phyloP scores from a whole-genome alignment of 192 early-diverging fungal species.

The Lunasporangiospora selenospora region DNA sequence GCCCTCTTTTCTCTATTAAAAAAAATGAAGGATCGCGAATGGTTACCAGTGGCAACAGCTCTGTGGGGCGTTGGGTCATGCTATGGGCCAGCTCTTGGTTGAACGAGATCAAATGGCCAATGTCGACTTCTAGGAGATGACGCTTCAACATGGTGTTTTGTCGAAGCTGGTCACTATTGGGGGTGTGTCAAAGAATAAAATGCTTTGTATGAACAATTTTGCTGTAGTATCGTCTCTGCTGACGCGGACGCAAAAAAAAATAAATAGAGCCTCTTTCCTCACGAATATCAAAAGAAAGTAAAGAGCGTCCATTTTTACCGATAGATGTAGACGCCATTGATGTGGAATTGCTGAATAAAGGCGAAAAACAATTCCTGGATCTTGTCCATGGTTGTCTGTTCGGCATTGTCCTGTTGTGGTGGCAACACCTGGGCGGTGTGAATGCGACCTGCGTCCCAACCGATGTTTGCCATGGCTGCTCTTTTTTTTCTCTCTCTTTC shows the following conservation, averaged over 20 bases:
- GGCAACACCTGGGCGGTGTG: conserved; percentile 75
- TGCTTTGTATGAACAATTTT: conserved; percentile 5
- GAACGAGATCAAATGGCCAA: conserved; percentile 84
- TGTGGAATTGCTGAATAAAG: conserved; percentile 87
- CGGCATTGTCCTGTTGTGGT: conserved; percentile 55
- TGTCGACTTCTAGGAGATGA: conserved; percentile 85
- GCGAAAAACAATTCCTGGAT: conserved; percentile 74
- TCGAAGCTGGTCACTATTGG: conserved; percentile 84
- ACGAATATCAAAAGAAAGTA: background rate
- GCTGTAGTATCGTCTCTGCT: conserved; percentile 27
- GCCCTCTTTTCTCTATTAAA: too few relatives aligned
- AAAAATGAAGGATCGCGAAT: conserved; percentile 5
- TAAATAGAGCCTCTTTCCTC: background rate
- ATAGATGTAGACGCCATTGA: conserved; percentile 87
- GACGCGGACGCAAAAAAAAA: background rate
- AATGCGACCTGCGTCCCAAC: conserved; percentile 85
- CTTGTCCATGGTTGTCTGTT: conserved; percentile 62
- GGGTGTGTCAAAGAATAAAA: background rate
- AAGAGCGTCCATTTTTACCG: conserved; percentile 51
- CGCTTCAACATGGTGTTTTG: conserved; percentile 82
- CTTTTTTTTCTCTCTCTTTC: too few relatives aligned
- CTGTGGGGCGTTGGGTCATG: conserved; percentile 79
- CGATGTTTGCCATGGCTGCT: conserved; percentile 52
- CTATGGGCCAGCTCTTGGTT: conserved; percentile 86
- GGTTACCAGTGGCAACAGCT: conserved; percentile 81